A percentile compares a stretch with the other conserved stretches of the same genome.
Conservation (phyloP, 805 yeast genomes). For the Candida piceae region DNA sequence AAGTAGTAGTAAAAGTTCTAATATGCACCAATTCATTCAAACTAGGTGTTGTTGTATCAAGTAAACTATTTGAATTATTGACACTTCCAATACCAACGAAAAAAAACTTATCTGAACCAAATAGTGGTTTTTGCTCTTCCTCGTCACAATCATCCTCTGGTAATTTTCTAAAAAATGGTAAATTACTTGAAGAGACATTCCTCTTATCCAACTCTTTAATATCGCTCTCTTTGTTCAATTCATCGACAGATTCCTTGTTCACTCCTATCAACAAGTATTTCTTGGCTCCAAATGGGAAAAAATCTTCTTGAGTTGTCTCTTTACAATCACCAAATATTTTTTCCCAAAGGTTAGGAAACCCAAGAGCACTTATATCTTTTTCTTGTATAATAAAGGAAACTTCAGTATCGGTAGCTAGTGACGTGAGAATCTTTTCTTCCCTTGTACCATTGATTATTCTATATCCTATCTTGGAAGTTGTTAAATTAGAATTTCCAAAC, state of each 20-base stretch:
- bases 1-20: constrained; percentile 4
- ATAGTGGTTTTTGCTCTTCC: constrained; percentile 9
- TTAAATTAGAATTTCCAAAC: background rate
- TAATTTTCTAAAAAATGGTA: too few species aligned
- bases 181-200: background rate
- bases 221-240: too few species aligned
- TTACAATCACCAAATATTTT: constrained; percentile 12
- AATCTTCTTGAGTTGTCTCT: constrained; percentile 8
- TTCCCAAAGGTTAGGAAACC: constrained; percentile 26
- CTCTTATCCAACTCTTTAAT: background rate
- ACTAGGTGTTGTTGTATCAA: too few species aligned
- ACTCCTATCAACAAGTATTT: constrained; percentile 24
- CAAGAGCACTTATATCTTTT: constrained; percentile 21
- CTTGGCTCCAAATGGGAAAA: constrained; percentile 24
- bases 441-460: constrained; percentile 6
- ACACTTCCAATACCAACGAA: constrained; percentile 27
- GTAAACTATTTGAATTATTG: too few species aligned
- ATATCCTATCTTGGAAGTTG: constrained; percentile 5
- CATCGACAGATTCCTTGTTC: constrained; percentile 10
- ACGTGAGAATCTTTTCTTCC: background rate
- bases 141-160: constrained; percentile 16
- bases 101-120: constrained; percentile 22
- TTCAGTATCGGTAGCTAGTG: background rate
- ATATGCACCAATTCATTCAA: too few species aligned
- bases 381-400: constrained; percentile 18